A percentile compares a stretch with the other conserved stretches of the same genome.
Conservation (phyloP, 495 filamentous ascomycete species). For the Xylaria telfairii region DNA sequence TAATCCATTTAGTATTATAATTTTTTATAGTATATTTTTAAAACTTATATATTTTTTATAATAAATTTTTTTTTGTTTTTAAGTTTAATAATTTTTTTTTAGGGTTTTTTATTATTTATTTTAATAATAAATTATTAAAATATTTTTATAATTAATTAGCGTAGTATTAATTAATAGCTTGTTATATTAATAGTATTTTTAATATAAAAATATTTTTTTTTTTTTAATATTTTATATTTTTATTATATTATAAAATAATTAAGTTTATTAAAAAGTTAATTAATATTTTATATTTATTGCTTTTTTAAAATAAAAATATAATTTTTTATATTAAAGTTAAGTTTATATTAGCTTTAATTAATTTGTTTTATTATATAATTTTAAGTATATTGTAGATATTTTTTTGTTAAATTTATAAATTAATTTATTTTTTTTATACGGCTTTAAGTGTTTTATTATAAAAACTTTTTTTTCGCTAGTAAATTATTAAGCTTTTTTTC, state of each 20-base stretch:
- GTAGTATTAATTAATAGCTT: neutral
- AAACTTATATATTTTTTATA: no score
- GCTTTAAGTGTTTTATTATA: neutral
- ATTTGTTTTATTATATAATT: neutral
- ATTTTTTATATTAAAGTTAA: slow-evolving; percentile 1
- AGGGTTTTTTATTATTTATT: no score
- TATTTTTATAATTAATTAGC: neutral
- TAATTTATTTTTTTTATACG: neutral
- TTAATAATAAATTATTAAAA: neutral
- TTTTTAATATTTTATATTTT: slow-evolving; percentile 8
- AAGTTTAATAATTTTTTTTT: no score
- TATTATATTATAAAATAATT: no score
- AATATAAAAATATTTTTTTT: neutral
- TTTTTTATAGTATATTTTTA: no score
- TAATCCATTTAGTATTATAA: no score
- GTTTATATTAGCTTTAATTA: neutral
- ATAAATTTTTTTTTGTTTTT: no score
- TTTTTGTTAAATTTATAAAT: neutral
- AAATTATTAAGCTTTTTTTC: neutral
- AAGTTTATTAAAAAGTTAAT: neutral
- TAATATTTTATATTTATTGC: neutral
- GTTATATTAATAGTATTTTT: neutral
- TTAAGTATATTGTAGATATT: neutral
- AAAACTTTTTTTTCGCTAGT: neutral
- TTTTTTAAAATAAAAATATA: slow-evolving; percentile 2